A percentile compares a stretch with the other conserved stretches of the same genome.
Evolutionary conservation across 192 early-diverging fungal species (phyloP).

Genomic region (Umbelopsis vinacea): DNA sequence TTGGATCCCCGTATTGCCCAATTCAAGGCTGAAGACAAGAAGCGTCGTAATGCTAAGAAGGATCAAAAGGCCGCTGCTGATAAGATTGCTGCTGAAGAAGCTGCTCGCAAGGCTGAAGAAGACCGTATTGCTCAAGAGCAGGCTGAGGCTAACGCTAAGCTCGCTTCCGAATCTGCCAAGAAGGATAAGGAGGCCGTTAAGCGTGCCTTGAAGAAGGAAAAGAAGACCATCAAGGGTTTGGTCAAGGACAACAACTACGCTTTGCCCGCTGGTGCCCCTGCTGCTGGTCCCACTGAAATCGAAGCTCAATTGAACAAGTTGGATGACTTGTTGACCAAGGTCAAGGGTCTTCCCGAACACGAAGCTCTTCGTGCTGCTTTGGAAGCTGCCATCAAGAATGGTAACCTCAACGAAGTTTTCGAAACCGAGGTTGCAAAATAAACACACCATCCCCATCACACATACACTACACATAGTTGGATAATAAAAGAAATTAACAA

Average conservation of each 20-base stretch:
- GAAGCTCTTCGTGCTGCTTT: constrained; percentile 60
- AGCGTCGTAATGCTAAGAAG: constrained; percentile 89
- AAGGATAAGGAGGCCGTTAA: constrained; percentile 89
- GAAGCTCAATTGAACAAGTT: constrained; percentile 76
- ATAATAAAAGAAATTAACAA: neutral
- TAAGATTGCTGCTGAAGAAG: constrained; percentile 57
- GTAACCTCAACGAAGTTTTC: constrained; percentile 63
- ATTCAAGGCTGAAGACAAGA: constrained; percentile 92
- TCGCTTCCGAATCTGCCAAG: constrained; percentile 65
- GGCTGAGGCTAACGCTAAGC: constrained; percentile 70
- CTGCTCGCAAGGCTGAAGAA: constrained; percentile 58
- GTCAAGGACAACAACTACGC: constrained; percentile 83
- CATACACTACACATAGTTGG: neutral
- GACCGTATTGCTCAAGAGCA: constrained; percentile 42
- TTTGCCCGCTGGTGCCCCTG: constrained; percentile 56
- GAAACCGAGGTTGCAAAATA: constrained; percentile 47
- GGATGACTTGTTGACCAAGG: constrained; percentile 77
- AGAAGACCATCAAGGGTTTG: constrained; percentile 83
- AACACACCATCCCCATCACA: neutral
- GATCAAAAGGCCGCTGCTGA: constrained; percentile 80
- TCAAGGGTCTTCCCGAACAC: constrained; percentile 57
- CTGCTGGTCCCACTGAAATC: constrained; percentile 61
- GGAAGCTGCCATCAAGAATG: constrained; percentile 67
- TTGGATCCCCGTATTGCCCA: constrained; percentile 88
- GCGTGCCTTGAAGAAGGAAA: constrained; percentile 89